A percentile compares a stretch with the other conserved stretches of the same genome.
Evolutionary conservation across 345 rosid species (phyloP).

Genomic region (Moringa oleifera): DNA sequence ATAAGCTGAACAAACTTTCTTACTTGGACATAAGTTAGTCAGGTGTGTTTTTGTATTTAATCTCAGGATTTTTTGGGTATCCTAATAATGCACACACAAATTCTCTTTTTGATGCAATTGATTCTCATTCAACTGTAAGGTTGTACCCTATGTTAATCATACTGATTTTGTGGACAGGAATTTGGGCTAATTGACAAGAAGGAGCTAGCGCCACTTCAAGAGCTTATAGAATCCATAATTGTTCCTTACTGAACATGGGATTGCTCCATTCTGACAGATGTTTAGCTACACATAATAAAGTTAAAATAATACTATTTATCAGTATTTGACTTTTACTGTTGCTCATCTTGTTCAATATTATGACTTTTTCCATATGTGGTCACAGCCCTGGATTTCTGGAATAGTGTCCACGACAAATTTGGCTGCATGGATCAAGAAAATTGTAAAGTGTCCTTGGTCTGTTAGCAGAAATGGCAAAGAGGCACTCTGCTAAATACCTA

Average conservation of each 20-base stretch:
- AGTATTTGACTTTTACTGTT: neutral
- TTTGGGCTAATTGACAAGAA: slow-evolving; percentile 93
- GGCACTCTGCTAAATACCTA: too few relatives aligned
- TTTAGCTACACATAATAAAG: neutral
- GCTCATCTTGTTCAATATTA: neutral
- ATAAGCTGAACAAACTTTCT: neutral
- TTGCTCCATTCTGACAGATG: neutral
- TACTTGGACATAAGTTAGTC: neutral
- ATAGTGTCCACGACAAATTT: neutral
- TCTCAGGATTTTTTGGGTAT: neutral
- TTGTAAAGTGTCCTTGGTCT: too few relatives aligned
- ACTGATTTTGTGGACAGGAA: slow-evolving; percentile 46
- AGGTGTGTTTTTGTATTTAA: neutral
- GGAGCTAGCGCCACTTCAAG: slow-evolving; percentile 97
- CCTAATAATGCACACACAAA: neutral
- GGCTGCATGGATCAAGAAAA: neutral
- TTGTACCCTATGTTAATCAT: neutral
- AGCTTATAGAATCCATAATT: slow-evolving; percentile 83
- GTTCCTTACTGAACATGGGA: slow-evolving; percentile 52
- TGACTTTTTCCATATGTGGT: neutral
- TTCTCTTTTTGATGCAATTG: neutral
- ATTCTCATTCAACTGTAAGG: neutral
- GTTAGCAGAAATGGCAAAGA: too few relatives aligned
- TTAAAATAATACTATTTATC: neutral
- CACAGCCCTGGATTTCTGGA: neutral